Base-by-base conservation (phyloP, 108 stramenopile genomes). In the Fragilaria crotonensis region DNA sequence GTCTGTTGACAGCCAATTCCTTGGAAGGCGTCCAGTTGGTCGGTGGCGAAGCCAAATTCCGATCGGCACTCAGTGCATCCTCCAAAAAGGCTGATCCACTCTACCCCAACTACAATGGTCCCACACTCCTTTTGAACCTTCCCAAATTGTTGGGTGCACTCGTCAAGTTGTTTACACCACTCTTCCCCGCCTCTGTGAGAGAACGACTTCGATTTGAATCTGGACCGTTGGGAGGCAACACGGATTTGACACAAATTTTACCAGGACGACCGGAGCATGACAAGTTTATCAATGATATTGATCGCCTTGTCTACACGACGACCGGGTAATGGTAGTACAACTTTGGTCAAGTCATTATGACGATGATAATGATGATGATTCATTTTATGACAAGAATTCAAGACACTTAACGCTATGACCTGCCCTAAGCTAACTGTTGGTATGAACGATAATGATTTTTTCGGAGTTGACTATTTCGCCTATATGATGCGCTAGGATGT, bases 81-180 rank as follows among this genome's bases (percentile, higher is more conserved):
- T 79, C 77, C n/a, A 86, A 80, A 45, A 62, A 74, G 58, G 78
- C 85, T 29, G 74, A 71, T 21, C 60, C 64, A 7, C 44, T 85
- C 36, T 93, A 85, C 51, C 91, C 91, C 0, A 57, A 66, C 22
- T 54, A 86, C 2, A 62, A 23, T 36, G 87, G 91, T 25, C 85
- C 85, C 5, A 85, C 87, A 26, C 64, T 93, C 27, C 48, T 93
- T 44, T 58, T 89, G 41, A 93, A 93, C 73, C 75, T 85, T 19
- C 91, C 91, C 19, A 33, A 5, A 2, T 48, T 93, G 21, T 55
- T 89, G 46, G 59, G 65, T 25, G 83, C 77, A 11, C 46, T 93
- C 26, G 85, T 83, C 19, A 85, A 81, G 54, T 33, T 93, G 7
- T 89, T 93, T 52, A 93, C 81, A 14, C 91, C 91, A 17, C 62